These are phyloP conservation scores for Actinidia arguta DNA, from an alignment of 179 eudicot species.

Conservation along the genomic window DNA sequence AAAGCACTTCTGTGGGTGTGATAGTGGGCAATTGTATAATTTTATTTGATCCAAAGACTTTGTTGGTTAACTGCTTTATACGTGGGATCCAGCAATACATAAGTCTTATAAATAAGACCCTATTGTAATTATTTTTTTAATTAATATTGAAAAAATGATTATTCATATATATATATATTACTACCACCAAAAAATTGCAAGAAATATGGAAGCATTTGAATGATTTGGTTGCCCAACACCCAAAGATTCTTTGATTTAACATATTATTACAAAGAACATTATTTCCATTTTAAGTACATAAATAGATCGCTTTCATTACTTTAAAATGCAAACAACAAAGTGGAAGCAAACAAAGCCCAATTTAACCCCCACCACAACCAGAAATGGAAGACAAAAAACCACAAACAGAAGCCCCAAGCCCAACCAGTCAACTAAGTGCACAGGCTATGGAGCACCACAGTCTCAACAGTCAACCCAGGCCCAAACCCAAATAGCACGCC, in stretches of 20 bases:
- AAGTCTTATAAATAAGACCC: too few species aligned
- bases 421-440: background rate
- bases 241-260: background rate
- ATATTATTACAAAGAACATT: background rate
- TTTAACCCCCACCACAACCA: background rate
- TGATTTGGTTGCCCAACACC: background rate
- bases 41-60: too few species aligned
- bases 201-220: background rate
- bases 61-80: too few species aligned
- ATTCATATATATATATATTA: too few species aligned
- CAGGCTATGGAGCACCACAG: constrained; percentile 29
- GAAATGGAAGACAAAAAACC: background rate
- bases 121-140: too few species aligned
- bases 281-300: background rate
- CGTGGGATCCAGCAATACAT: too few species aligned
- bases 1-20: too few species aligned
- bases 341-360: background rate
- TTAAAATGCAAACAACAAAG: background rate
- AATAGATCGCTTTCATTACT: background rate
- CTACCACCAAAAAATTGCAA: background rate
- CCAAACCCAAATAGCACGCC: constrained; percentile 33
- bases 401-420: background rate
- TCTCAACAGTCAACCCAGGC: constrained; percentile 29
- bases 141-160: too few species aligned
- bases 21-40: too few species aligned